A percentile compares a stretch with the other conserved stretches of the same genome.
Evolutionary conservation across 139 green algal species (phyloP).

Genomic region (Zygnema cylindricum): DNA sequence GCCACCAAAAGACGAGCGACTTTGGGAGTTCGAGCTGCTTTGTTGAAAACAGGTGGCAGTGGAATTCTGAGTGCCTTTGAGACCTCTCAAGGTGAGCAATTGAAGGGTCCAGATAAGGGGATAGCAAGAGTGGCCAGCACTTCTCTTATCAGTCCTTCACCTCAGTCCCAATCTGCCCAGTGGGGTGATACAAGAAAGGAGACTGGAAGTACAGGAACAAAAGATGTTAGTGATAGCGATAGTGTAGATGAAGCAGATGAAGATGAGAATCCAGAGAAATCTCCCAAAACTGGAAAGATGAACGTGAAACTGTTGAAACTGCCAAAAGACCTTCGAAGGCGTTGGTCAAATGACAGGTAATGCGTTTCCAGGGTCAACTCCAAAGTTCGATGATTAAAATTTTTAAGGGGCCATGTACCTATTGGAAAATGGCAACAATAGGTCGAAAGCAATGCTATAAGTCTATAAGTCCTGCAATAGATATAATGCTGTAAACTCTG

Average conservation of each 20-base stretch:
- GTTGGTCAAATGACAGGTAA: constrained; percentile 55
- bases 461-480: not conserved
- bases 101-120: not conserved
- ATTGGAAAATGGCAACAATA: not conserved
- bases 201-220: not conserved
- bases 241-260: constrained; percentile 22
- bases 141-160: not conserved
- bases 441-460: not conserved
- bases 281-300: constrained; percentile 14
- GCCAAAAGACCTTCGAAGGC: constrained; percentile 52
- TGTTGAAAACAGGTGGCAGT: not conserved
- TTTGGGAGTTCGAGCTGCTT: not conserved
- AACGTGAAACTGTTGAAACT: constrained; percentile 46
- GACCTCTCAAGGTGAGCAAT: not conserved
- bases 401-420: not conserved
- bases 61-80: not conserved
- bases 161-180: not conserved
- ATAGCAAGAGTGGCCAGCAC: not conserved
- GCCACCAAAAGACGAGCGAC: not conserved
- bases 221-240: not conserved
- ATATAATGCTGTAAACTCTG: not conserved
- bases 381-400: not conserved
- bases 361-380: not conserved
- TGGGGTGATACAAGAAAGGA: not conserved
- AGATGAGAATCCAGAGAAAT: not conserved